Conservation (phyloP, 768 basidiomycete species). For the Leccinellum luteum region DNA sequence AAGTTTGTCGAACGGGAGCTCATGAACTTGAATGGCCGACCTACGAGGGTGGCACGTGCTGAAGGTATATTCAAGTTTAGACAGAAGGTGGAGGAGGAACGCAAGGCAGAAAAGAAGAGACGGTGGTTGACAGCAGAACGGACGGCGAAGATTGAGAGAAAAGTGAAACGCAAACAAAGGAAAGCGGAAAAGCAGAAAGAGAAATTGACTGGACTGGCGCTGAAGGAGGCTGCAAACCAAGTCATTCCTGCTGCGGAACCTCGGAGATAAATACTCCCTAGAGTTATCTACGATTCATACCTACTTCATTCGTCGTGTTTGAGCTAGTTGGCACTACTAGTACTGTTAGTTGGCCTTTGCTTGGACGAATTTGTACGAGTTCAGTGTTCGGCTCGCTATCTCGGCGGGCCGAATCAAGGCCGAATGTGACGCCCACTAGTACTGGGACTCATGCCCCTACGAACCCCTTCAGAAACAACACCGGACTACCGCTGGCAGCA, state of each 20-base stretch:
- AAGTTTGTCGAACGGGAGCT: constrained; percentile 55
- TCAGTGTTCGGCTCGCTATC: not conserved
- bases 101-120: constrained; percentile 59
- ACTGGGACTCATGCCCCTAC: no score
- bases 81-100: constrained; percentile 53
- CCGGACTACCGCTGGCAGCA: not conserved
- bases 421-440: no score
- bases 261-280: constrained; percentile 10
- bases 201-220: constrained; percentile 49
- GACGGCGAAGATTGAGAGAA: constrained; percentile 37
- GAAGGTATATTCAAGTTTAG: constrained; percentile 78
- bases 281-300: no score
- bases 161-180: constrained; percentile 39
- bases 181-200: constrained; percentile 49
- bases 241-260: constrained; percentile 40
- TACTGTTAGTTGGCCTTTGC: not conserved
- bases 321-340: not conserved
- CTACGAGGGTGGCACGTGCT: constrained; percentile 58
- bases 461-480: not conserved
- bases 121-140: constrained; percentile 43
- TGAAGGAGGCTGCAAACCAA: constrained; percentile 59
- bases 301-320: not conserved
- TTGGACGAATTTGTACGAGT: not conserved
- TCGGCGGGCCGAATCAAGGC: not conserved
- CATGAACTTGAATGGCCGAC: constrained; percentile 57